Evolutionary conservation across 139 green algal species (phyloP).

Genomic region (Spirogloea muscicola): DNA sequence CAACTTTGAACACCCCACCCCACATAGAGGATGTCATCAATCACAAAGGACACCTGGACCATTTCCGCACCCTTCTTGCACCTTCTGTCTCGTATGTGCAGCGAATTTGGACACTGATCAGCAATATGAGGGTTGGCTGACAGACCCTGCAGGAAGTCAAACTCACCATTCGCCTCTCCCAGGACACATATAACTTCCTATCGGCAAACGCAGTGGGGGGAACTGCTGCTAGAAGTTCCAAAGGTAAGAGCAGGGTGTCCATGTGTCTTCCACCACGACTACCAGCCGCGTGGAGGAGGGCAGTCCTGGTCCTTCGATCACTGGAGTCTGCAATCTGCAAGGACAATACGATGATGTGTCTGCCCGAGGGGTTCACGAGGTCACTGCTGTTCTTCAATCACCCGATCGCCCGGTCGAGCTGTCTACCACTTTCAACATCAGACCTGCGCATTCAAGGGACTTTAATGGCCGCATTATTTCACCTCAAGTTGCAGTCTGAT

Average conservation of each 20-base stretch:
- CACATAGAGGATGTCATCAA: no score
- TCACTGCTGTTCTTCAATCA: not conserved
- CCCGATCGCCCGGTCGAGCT: no score
- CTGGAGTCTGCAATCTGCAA: conserved; percentile 1
- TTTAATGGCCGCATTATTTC: not conserved
- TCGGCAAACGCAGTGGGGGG: not conserved
- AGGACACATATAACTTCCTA: not conserved
- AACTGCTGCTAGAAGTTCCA: conserved; percentile 5
- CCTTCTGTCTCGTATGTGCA: no score
- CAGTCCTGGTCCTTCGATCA: not conserved
- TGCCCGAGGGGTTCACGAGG: not conserved
- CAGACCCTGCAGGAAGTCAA: no score
- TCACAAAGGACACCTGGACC: no score
- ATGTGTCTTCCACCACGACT: not conserved
- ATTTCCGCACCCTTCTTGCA: no score
- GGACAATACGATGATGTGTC: not conserved
- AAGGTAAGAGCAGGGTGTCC: conserved; percentile 7
- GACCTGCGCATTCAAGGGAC: not conserved
- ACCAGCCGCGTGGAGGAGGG: not conserved
- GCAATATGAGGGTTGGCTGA: no score
- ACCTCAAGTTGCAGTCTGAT: conserved; percentile 2
- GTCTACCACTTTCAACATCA: not conserved
- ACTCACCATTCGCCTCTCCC: conserved; percentile 5
- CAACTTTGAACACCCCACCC: not conserved
- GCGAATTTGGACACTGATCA: no score